Evolutionary conservation across 768 basidiomycete genomes (phyloP), one percentile per base, ranked within the genome.

Genomic region (Amanita exitialis): DNA sequence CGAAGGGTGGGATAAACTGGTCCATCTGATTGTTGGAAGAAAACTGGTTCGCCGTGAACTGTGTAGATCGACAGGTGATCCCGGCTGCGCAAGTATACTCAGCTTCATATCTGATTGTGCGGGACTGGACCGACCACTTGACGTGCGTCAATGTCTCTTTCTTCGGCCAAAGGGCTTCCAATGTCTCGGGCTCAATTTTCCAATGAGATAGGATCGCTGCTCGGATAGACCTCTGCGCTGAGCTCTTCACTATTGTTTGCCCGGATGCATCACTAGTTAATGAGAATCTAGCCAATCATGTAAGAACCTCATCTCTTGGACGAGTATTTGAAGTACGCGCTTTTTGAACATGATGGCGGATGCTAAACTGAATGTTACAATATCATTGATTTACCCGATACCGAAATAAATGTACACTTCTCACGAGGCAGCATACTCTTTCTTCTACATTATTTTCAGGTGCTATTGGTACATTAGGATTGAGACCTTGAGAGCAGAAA

Each of bases 81-180:
- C 82, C 85, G 88, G 71, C 95, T 98, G 66, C 67, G 60, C 63
- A 54, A 54, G 61, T 57, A 25, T 57, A 59, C 47, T 52, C 50
- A 58, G 57, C 47, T 43, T 51, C 38, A 41, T 46, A 44, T 36
- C 54, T 34, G 28, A 34, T 39, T 15, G 27, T 3, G 39, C 44
- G 49, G 18, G 20, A 23, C 44, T 16, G 42, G 39, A 74, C 78
- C 57, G 66, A 93, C 95, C 96, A 98, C 74, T 98, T 98, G 54
- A 93, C 90, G 60, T 88, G 85, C 4, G 87, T 83, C 43, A 97
- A 73, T 2, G 84, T 77, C 73, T 97, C 95, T 75, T 98, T 99
- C 87, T 98, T 99, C 2, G 94, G 91, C 96, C 96, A 99, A 47
- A 99, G 78, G 59, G 78, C 78, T 62, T 99, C 96, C 27, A 98